These are phyloP conservation scores for Beauveria sp. DNA, from an alignment of 2,329 filamentous ascomycete genomes.

Conservation along the genomic window DNA sequence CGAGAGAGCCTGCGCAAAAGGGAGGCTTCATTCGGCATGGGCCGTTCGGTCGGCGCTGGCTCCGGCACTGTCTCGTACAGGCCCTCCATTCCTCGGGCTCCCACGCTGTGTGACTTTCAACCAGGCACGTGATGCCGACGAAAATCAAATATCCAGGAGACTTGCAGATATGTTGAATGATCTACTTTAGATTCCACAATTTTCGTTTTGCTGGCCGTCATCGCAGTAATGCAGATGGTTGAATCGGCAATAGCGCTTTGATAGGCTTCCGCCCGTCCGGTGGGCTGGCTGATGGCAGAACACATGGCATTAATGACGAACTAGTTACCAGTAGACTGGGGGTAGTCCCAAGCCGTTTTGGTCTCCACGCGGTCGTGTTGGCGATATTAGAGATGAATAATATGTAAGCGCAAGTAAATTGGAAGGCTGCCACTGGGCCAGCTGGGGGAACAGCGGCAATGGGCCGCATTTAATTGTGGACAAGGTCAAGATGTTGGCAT, in stretches of 20 bases:
- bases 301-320: neutral
- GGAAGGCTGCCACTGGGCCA: neutral
- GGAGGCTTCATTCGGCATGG: neutral
- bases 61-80: neutral
- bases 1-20: neutral
- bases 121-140: neutral
- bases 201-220: neutral
- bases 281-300: neutral
- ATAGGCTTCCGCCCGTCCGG: constrained; percentile 7
- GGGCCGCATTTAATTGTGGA: constrained; percentile 8
- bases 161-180: too few species aligned
- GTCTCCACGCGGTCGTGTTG: neutral
- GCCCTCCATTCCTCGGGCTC: neutral
- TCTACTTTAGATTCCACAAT: neutral
- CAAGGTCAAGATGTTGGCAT: neutral
- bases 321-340: neutral
- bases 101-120: neutral
- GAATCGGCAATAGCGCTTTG: neutral
- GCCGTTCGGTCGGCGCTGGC: neutral
- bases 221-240: neutral
- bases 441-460: neutral
- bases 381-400: neutral
- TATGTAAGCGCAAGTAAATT: neutral
- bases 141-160: too few species aligned
- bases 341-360: neutral